Base-by-base conservation (phyloP, 305 asterid genomes). In the Plantago lanceolata region DNA sequence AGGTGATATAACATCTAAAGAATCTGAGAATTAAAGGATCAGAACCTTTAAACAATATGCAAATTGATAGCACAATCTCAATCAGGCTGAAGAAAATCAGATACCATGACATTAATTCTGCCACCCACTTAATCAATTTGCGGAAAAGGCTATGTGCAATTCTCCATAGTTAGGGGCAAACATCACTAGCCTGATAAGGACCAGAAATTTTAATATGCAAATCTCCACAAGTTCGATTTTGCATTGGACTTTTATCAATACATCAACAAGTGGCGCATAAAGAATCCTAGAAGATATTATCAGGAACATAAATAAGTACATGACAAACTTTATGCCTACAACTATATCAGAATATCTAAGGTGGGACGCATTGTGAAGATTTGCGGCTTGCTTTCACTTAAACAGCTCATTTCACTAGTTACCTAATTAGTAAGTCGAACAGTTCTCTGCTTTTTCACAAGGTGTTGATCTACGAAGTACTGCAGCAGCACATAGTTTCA, bases 231-330 rank as follows among this genome's bases (percentile, higher is more conserved):
- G 48, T 53, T 45, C 17, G 57, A n/a, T n/a, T n/a, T n/a, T n/a
- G n/a, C n/a, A n/a, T 55, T 59, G 19, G 16, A 21, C 35, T 31
- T 67, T 21, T n/a, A 53, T 66, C 60, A 56, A 68, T 54, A 67
- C 58, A 63, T 72, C 53, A 24, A 61, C 72, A 61, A 72, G 72
- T 62, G 51, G 48, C 60, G 59, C 61, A 58, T 44, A 44, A 29
- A 55, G 56, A 55, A 47, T 44, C 18, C 14, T 58, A 35, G 29
- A 8, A 19, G 24, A 24, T 6, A 26, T 16, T n/a, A 37, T 59
- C 6, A 40, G 44, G 44, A 61, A 61, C 53, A 24, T 47, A 21
- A 61, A 24, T 47, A 21, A 45, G 26, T 40, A 61, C 33, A 21
- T 61, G 13, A 48, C 26, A 48, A 44, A 48, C 11, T 21, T 21